phyloP scores from a whole-genome alignment of 2,329 filamentous ascomycete species.

The Hysterium pulicare region DNA sequence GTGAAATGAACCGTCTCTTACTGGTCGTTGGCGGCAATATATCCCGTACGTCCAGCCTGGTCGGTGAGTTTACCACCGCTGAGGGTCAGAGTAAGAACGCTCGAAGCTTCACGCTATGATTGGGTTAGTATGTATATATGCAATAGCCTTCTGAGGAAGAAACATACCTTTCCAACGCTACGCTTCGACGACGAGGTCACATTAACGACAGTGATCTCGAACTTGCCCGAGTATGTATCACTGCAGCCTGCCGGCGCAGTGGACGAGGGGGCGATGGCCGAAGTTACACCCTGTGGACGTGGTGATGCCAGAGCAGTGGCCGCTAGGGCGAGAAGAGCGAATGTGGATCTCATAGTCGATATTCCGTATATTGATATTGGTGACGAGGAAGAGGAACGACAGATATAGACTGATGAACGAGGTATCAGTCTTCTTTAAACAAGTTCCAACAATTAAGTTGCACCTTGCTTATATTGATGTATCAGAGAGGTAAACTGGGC shows the following conservation, averaged over 20 bases:
- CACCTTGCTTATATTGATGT: conserved; percentile 1
- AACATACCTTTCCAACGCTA: conserved; percentile 12
- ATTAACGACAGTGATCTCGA: conserved; percentile 58
- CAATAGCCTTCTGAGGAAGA: not conserved
- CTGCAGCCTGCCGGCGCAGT: conserved; percentile 53
- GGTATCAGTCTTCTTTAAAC: conserved; percentile 27
- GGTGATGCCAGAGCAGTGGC: conserved; percentile 24
- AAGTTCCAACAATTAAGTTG: not conserved
- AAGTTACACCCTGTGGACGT: conserved; percentile 18
- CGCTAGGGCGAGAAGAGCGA: conserved; percentile 26
- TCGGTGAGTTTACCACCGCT: conserved; percentile 64
- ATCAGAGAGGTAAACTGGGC: conserved; percentile 5
- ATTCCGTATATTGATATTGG: conserved; percentile 4
- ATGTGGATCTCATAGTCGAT: conserved; percentile 28
- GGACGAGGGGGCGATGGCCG: conserved; percentile 43
- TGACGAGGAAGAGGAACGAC: conserved; percentile 6
- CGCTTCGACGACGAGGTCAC: conserved; percentile 33
- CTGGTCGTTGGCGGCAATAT: conserved; percentile 78
- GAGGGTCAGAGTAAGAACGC: conserved; percentile 60
- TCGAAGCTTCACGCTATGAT: conserved; percentile 26
- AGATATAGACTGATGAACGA: conserved; percentile 34
- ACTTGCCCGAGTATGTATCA: conserved; percentile 50
- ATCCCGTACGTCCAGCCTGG: conserved; percentile 64
- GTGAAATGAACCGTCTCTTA: conserved; percentile 11
- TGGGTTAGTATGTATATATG: conserved; percentile 46